These are phyloP conservation scores for Coemansia sp. DNA, from an alignment of 192 early-diverging fungal genomes.

Conservation along the genomic window DNA sequence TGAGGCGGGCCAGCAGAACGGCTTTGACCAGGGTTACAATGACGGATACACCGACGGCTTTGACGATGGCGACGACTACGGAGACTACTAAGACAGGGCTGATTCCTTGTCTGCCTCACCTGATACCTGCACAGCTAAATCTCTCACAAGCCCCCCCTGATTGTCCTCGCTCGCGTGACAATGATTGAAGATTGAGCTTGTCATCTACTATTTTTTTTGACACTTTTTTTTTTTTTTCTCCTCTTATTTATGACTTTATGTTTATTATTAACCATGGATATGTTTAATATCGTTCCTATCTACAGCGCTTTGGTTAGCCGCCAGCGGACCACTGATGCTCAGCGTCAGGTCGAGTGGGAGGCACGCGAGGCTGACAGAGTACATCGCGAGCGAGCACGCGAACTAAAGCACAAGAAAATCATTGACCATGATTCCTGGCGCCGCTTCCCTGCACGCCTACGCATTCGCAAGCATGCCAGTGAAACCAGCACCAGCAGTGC, in stretches of 20 bases:
- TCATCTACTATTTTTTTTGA: neutral
- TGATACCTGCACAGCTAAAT: neutral
- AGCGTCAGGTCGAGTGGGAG: constrained; percentile 23
- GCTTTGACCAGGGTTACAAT: constrained; percentile 20
- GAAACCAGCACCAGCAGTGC: constrained; percentile 13
- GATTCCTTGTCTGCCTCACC: neutral
- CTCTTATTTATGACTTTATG: neutral
- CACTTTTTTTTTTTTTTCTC: constrained; percentile 3
- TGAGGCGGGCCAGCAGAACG: constrained; percentile 26
- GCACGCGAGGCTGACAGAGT: constrained; percentile 27
- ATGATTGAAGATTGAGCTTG: neutral
- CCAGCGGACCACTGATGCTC: constrained; percentile 11
- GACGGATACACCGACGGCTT: constrained; percentile 29
- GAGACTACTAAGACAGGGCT: neutral
- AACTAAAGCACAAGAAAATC: constrained; percentile 28
- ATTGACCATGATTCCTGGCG: constrained; percentile 19
- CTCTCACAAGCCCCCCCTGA: neutral
- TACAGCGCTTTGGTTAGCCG: constrained; percentile 18
- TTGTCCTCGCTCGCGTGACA: constrained; percentile 4
- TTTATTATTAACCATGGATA: constrained; percentile 15
- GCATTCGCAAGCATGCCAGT: constrained; percentile 6
- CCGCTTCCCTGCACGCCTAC: constrained; percentile 11
- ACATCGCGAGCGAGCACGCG: constrained; percentile 30
- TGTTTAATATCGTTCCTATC: constrained; percentile 15
- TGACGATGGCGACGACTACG: constrained; percentile 29